A percentile compares a stretch with the other conserved stretches of the same genome.
Conservation (phyloP, 2,329 filamentous ascomycete species). For the Phyllosticta citribraziliensis region DNA sequence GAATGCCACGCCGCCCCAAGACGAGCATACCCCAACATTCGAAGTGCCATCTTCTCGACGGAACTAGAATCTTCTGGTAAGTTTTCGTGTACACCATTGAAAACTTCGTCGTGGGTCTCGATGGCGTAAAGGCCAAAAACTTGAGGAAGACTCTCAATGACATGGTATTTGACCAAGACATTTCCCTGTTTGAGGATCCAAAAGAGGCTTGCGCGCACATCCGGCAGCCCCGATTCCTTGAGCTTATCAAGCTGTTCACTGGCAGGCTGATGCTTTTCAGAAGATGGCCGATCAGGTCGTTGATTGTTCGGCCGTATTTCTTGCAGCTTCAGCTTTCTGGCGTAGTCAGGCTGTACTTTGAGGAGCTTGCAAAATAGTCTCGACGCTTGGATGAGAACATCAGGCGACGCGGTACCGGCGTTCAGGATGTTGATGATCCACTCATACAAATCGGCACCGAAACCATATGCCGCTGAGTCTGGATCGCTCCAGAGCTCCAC, state of each 20-base stretch:
- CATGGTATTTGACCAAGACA: slow-evolving; percentile 64
- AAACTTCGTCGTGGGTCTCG: slow-evolving; percentile 71
- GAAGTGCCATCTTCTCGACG: slow-evolving; percentile 74
- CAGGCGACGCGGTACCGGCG: slow-evolving; percentile 59
- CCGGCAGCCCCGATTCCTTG: slow-evolving; percentile 45
- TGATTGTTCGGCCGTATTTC: too few relatives aligned
- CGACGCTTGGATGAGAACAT: slow-evolving; percentile 57
- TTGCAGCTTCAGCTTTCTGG: slow-evolving; percentile 23
- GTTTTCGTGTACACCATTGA: slow-evolving; percentile 70
- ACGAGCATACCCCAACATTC: slow-evolving; percentile 64
- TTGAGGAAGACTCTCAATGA: slow-evolving; percentile 58
- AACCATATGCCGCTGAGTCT: slow-evolving; percentile 49
- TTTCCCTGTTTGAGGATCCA: slow-evolving; percentile 57
- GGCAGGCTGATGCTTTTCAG: too few relatives aligned
- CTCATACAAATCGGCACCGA: slow-evolving; percentile 66
- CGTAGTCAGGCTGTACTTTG: slow-evolving; percentile 57
- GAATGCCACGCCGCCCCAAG: slow-evolving; percentile 80
- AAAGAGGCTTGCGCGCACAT: slow-evolving; percentile 63
- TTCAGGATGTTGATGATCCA: slow-evolving; percentile 63
- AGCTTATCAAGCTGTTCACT: too few relatives aligned
- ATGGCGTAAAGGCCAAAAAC: slow-evolving; percentile 79
- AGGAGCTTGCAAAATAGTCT: slow-evolving; percentile 62
- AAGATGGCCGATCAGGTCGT: too few relatives aligned
- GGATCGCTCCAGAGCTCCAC: slow-evolving; percentile 53
- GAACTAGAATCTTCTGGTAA: slow-evolving; percentile 65